Evolutionary conservation across 192 early-diverging fungal species (phyloP), one percentile per base, ranked within the genome.

Genomic region (Coemansia sp.): DNA sequence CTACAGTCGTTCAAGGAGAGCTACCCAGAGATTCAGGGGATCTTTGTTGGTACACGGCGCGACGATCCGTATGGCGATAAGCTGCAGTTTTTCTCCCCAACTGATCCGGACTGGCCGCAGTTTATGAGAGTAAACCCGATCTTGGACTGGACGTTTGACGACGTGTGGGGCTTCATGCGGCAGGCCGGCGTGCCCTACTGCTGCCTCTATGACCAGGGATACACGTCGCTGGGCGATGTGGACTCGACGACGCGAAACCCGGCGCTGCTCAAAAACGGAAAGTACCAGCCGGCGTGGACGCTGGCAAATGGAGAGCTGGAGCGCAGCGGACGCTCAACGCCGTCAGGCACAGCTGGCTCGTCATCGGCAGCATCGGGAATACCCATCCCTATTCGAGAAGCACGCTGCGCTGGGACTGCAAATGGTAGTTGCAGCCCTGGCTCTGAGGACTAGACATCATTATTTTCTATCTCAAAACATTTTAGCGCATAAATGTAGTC

Each of bases 61-160:
- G 88, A 84, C 64, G 91, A 93, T 68, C 91, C 91, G 30, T 84
- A 90, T 70, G 87, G 88, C 75, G 84, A 85, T 82, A 69, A 34
- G 29, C 71, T 92, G 67, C 83, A 65, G 32, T 66, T 65, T 37
- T 91, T 90, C 74, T 82, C 85, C 29, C 85, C 84, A 0, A 95
- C 93, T 7, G 95, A 97, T 77, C 73, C 76, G n/a, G 92, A 86
- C 61, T 98, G 97, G 95, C 97, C 97, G 29, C 69, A 80, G 44
- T 87, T 95, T 65, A 93, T 96, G 88, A 89, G 97, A 1, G 87
- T 97, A 4, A 92, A 96, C 64, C 95, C 97, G 5, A 89, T 98
- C 15, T 75, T 98, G 16, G 91, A 97, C 77, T 97, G 95, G 95
- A 64, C 78, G 15, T 97, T 95, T 65, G 82, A 86, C 27, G 84